phyloP scores from a whole-genome alignment of 495 filamentous ascomycete genomes.

The Trichoderma erinaceum region DNA sequence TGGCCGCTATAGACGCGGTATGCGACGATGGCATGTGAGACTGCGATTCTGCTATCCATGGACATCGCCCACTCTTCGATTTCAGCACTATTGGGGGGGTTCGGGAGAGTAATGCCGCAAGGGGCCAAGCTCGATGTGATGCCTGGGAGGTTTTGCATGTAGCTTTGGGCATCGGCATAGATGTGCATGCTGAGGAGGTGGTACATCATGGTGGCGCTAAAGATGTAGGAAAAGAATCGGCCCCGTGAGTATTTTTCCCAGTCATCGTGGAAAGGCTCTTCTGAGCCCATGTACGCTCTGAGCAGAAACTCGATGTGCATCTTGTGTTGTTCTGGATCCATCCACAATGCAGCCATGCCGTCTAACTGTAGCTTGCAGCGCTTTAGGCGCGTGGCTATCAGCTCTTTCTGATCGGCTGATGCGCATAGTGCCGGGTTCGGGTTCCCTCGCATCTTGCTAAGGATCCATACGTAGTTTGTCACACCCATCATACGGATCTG shows the following conservation, averaged over 20 bases:
- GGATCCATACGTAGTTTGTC: constrained; percentile 19
- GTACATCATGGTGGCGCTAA: constrained; percentile 23
- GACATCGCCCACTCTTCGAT: constrained; percentile 6
- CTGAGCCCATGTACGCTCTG: constrained; percentile 20
- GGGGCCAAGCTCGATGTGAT: not conserved
- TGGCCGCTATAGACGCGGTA: not conserved
- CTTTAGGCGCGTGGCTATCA: not conserved
- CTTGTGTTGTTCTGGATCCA: not conserved
- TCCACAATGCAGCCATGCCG: constrained; percentile 8
- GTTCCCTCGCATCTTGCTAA: constrained; percentile 7
- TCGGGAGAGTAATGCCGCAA: not conserved
- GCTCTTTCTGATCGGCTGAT: not conserved
- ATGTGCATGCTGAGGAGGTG: constrained; percentile 25
- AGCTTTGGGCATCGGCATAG: constrained; percentile 19
- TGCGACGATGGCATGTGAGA: not conserved
- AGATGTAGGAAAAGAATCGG: constrained; percentile 18
- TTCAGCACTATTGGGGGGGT: not conserved
- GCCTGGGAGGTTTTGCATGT: constrained; percentile 18
- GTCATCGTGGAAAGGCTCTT: constrained; percentile 17
- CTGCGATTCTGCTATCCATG: not conserved
- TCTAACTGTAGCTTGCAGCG: constrained; percentile 15
- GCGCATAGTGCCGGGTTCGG: not conserved
- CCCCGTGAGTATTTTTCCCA: constrained; percentile 16
- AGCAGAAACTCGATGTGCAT: not conserved
- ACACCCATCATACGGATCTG: constrained; percentile 21